Percentiles rank a stretch among this genome's conserved stretches.
Conservation (phyloP, 78 protist genomes). For the Pelomyxa schiedti region DNA sequence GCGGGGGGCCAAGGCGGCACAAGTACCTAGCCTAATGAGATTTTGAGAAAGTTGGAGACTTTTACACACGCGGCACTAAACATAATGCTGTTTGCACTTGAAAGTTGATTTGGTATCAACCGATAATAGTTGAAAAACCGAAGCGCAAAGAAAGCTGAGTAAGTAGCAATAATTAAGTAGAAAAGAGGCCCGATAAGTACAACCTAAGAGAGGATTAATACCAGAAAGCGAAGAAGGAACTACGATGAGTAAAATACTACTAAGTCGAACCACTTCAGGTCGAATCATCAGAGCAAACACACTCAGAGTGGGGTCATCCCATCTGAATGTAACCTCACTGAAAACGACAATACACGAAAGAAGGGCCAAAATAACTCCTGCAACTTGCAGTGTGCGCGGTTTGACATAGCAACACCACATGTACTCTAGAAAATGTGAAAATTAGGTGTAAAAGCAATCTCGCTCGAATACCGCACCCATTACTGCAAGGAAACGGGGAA, state of each 20-base stretch:
- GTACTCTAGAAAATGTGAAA: background rate
- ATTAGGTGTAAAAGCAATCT: too few relatives aligned
- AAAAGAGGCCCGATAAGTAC: background rate
- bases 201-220: background rate
- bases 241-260: background rate
- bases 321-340: background rate
- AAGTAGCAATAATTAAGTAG: background rate
- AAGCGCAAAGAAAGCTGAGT: background rate
- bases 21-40: background rate
- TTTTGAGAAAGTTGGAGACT: background rate
- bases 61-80: background rate
- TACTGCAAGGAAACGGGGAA: too few relatives aligned
- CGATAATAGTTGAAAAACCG: constrained; percentile 2
- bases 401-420: background rate
- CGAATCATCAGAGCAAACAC: background rate
- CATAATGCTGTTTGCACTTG: background rate
- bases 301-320: background rate
- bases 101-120: background rate
- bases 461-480: too few relatives aligned
- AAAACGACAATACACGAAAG: background rate
- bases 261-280: background rate
- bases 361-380: background rate
- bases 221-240: too few relatives aligned
- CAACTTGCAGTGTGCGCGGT: background rate
- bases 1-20: constrained; percentile 2